phyloP scores from a whole-genome alignment of 768 basidiomycete species.

The Pleurotus tuber-regium region DNA sequence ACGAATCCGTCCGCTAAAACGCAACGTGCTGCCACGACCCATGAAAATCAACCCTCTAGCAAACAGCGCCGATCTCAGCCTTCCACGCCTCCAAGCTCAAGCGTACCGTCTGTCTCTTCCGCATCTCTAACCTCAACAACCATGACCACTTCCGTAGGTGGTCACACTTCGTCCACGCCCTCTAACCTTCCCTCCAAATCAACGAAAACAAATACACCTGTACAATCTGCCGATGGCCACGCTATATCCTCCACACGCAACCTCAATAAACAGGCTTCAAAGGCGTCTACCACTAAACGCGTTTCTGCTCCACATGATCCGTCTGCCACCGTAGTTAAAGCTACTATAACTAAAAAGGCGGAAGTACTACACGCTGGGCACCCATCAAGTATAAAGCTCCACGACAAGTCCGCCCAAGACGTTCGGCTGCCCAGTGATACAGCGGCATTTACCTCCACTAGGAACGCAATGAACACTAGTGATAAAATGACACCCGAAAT shows the following conservation, averaged over 20 bases:
- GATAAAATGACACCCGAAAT: too few relatives aligned
- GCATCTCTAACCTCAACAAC: constrained; percentile 24
- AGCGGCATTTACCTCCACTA: too few relatives aligned
- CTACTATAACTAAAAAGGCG: not conserved
- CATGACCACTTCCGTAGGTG: not conserved
- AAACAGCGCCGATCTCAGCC: constrained; percentile 14
- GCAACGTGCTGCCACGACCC: constrained; percentile 10
- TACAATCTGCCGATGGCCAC: constrained; percentile 8
- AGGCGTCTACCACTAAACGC: too few relatives aligned
- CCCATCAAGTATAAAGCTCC: too few relatives aligned
- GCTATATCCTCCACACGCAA: too few relatives aligned
- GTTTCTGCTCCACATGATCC: not conserved
- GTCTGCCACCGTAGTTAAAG: constrained; percentile 1
- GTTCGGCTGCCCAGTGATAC: too few relatives aligned
- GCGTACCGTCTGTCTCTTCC: constrained; percentile 25
- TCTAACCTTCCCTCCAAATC: not conserved
- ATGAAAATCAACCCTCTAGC: too few relatives aligned
- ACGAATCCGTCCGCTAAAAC: constrained; percentile 21
- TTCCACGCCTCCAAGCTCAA: constrained; percentile 7
- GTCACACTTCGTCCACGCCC: not conserved
- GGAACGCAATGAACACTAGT: too few relatives aligned
- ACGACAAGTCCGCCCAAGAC: too few relatives aligned
- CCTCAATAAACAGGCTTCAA: too few relatives aligned
- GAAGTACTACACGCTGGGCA: too few relatives aligned
- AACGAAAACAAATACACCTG: not conserved